Base-by-base conservation (phyloP, 768 basidiomycete species). In the Rhodotorula diobovata region DNA sequence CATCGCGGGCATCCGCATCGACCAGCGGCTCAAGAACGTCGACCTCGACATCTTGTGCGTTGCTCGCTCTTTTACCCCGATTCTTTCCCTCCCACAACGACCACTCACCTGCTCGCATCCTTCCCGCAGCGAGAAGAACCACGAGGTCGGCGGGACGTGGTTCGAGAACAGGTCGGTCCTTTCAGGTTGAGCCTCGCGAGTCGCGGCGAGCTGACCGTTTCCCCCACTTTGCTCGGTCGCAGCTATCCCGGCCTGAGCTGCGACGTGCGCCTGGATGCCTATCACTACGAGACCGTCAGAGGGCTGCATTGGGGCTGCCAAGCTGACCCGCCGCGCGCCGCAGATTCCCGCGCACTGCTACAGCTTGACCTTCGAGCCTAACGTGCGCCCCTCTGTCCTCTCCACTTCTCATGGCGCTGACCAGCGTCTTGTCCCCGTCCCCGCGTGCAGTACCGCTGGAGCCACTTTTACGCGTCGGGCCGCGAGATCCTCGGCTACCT, bases 141-240 rank as follows among this genome's bases (percentile, higher is more conserved):
- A 82, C n/a, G 85, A 83, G 4, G 81, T 89, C 34, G 87, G 87
- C 18, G 87, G 87, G 4, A 84, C 86, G 6, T 89, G 87, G 87
- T 64, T 66, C 43, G 70, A 67, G 66, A 68, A 66, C 63, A 35
- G 20, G 71, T 72, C 11, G 39, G 45, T n/a, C 20, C n/a, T 3
- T 30, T 23, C 43, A n/a, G 1, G 9, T 56, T 1, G 32, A 41
- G 20, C 6, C 23, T 30, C 8, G 10, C 34, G 5, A 20, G 16
- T 34, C 32, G 55, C 18, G 32, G 14, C 9, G 53, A 34, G 41
- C 59, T 61, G 68, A 65, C 57, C 9, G 15, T 51, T 39, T 21
- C 56, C 41, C 46, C 21, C 45, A 35, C 50, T 32, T 61, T 46
- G 15, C 4, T 21, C 18, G 54, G 28, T 50, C 20, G 28, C 62